Conservation (phyloP, 2,329 filamentous ascomycete species). For the Colletotrichum sojae region DNA sequence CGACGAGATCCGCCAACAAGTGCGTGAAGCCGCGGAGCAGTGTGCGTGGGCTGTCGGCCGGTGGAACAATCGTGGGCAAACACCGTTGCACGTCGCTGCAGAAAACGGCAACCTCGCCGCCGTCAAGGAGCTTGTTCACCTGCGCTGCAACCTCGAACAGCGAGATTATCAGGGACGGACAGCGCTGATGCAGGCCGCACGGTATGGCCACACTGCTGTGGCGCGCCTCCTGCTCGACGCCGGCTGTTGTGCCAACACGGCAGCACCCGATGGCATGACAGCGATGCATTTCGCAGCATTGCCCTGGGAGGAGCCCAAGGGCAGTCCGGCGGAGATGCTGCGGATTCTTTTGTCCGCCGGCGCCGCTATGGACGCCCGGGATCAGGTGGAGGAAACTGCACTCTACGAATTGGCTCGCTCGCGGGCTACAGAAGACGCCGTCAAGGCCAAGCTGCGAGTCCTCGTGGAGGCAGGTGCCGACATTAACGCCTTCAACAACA, state of each 20-base stretch:
- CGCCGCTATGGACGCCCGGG: not conserved
- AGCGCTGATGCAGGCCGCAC: fast-evolving
- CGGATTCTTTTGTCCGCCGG: not conserved
- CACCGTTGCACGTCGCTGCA: constrained; percentile 2
- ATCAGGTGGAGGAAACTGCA: fast-evolving
- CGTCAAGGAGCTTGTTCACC: not conserved
- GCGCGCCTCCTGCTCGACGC: not conserved
- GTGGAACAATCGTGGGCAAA: not conserved
- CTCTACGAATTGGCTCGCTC: not conserved
- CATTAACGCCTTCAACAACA: fast-evolving
- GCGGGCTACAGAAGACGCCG: too few species aligned
- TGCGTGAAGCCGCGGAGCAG: not conserved
- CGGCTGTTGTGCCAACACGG: not conserved
- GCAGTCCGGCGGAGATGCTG: not conserved
- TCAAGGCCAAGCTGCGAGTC: not conserved
- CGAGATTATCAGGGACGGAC: fast-evolving
- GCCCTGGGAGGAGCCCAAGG: fast-evolving
- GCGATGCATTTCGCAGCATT: not conserved
- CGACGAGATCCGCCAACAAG: fast-evolving
- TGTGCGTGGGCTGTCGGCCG: not conserved
- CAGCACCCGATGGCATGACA: fast-evolving
- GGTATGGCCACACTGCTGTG: fast-evolving
- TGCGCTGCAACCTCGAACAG: not conserved
- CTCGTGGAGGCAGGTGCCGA: constrained; percentile 1
- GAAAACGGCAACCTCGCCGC: not conserved